Conservation (phyloP, 148 eudicot species). For the Cornus controversa region DNA sequence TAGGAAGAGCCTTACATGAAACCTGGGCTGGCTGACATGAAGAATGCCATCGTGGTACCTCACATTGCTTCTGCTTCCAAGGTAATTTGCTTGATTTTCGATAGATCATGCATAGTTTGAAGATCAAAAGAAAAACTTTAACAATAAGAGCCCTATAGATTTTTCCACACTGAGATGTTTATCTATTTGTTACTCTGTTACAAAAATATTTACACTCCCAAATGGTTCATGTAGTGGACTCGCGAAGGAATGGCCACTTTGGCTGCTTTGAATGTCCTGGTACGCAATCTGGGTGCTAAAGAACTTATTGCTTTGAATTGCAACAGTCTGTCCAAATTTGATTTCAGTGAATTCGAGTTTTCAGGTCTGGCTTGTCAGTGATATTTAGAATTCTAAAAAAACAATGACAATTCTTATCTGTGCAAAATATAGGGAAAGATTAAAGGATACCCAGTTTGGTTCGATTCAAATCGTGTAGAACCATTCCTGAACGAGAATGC, state of each 20-base stretch:
- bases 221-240: constrained; percentile 76
- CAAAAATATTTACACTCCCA: constrained; percentile 7
- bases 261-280: constrained; percentile 96
- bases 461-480: constrained; percentile 65
- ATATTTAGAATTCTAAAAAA: background rate
- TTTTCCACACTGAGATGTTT: background rate
- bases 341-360: background rate
- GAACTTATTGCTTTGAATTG: background rate
- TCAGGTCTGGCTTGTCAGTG: background rate
- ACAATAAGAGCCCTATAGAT: background rate
- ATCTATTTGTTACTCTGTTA: background rate
- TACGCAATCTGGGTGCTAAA: constrained; percentile 25
- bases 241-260: constrained; percentile 99
- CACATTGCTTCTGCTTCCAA: constrained; percentile 99
- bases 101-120: background rate
- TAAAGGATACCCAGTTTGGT: constrained; percentile 89
- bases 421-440: constrained; percentile 60
- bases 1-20: constrained; percentile 99
- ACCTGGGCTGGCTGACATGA: constrained; percentile 95
- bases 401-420: background rate
- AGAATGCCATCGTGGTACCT: constrained; percentile 91
- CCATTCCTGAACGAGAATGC: constrained; percentile 77
- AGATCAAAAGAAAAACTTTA: background rate
- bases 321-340: background rate
- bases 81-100: constrained; percentile 33